Evolutionary conservation across 768 basidiomycete species (phyloP), one percentile per base, ranked within the genome.

Genomic region (Pluteus cervinus): DNA sequence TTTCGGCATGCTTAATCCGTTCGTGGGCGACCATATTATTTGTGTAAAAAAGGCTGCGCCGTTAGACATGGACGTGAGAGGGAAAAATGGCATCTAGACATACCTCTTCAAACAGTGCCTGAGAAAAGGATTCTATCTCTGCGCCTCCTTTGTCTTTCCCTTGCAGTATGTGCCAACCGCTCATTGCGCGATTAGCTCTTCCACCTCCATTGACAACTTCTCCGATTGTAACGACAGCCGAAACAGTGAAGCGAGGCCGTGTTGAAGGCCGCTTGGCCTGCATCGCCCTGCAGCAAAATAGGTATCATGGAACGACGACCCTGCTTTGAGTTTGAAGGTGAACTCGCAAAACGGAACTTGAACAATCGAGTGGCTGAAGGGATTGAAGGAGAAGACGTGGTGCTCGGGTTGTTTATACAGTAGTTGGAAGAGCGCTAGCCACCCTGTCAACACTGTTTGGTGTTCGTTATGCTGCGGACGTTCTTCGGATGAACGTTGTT

Each of bases 1-100:
- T 71, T 49, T 86, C 84, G 2, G 81, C 81, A 20, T 75, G 71
- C 49, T 69, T 73, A 45, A 76, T 77, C 11, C 88, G 75, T 48
- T 90, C 88, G 0, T 68, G 68, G 6, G 82, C 74, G 3, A 91
- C 88, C 88, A 91, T 91, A 46, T 83, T 86, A 55, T 90, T 90
- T 5, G 88, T 87, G 47, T 9, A 23, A 25, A n/a, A n/a, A 25
- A 25, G 50, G 33, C 41, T 4, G 11, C 23, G 8, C 14, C 23
- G 32, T 20, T 21, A 32, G 15, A 7, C 39, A 24, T 18, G 22
- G 12, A 9, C 24, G 43, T 9, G 16, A 33, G n/a, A 4, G 14
- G 25, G 30, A 10, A 18, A 12, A 39, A 37, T 31, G 36, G 2
- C n/a, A 40, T 23, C 10, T 36, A 24, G 30, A 42, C 62, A 4